Base-by-base conservation (phyloP, 345 rosid genomes). In the Turritis glabra region DNA sequence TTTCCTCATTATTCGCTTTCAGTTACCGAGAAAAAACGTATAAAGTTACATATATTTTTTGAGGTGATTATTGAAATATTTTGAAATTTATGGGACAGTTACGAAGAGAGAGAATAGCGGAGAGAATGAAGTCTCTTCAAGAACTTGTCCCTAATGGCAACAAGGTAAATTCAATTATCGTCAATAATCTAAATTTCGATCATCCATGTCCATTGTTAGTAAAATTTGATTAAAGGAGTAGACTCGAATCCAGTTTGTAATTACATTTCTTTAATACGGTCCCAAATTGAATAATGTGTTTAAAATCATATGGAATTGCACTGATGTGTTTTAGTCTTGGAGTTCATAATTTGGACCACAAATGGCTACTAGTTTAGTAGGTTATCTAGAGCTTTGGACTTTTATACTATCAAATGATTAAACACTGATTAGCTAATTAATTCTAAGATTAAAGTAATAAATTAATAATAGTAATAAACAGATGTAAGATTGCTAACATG, bases 41-140 rank as follows among this genome's bases (percentile, higher is more conserved):
- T 32, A 54, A 27, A 27, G 59, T 14, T 5, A 5, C n/a, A 1
- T 30, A 29, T 30, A 50, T 7, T 9, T 8, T 43, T 29, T 8
- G 44, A 33, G 55, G 18, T 8, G 14, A 37, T 30, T 59, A 35
- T 64, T 30, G 40, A 53, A 72, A 74, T 21, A 35, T 13, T 43
- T 41, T 53, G 64, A 27, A 61, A 33, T 60, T 32, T 35, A 27
- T 41, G 52, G 50, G 48, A 60, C 97, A 95, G 99, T 80, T 95
- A 69, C 90, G 99, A 37, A 89, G 99, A 71, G 99, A 92, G 82
- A 88, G 98, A 82, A 95, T 95, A 67, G 97, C 99, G 55, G 99
- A 95, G 69, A 82, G 99, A 74, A 95, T 92, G 99, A 95, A 90
- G 80, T 88, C 97, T 59, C 90, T 95, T 62, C 99, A 95, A 76